A percentile compares a stretch with the other conserved stretches of the same genome.
Conservation (phyloP, 768 basidiomycete species). For the Suillus lakei region DNA sequence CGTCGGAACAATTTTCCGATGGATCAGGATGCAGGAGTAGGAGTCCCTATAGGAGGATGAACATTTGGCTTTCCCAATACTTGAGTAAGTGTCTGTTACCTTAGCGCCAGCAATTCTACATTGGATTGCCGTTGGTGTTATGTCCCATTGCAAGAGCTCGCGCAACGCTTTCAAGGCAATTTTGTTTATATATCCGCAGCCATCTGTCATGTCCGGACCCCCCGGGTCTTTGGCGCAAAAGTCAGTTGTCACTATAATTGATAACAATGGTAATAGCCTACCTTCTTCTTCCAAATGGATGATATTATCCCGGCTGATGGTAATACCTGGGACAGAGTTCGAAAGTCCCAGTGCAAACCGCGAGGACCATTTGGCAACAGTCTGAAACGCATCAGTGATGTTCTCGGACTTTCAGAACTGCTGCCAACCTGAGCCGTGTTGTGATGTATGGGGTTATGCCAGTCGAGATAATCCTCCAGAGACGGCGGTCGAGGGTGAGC, state of each 20-base stretch:
- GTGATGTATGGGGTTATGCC: constrained; percentile 54
- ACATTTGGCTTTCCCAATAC: background rate
- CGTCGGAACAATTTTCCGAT: constrained; percentile 17
- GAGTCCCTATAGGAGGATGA: constrained; percentile 20
- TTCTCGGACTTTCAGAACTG: background rate
- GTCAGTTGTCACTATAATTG: background rate
- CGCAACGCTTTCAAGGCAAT: constrained; percentile 40
- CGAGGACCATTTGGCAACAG: constrained; percentile 68
- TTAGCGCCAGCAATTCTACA: constrained; percentile 53
- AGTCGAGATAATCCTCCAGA: constrained; percentile 54
- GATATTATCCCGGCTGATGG: constrained; percentile 44
- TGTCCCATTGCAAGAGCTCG: constrained; percentile 40
- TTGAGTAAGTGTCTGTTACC: constrained; percentile 22
- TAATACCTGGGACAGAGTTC: constrained; percentile 62
- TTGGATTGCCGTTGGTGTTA: constrained; percentile 54
- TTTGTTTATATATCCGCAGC: constrained; percentile 52
- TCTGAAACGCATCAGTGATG: constrained; percentile 37
- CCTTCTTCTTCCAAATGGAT: constrained; percentile 51
- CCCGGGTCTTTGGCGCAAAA: constrained; percentile 4
- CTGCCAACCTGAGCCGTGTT: constrained; percentile 57
- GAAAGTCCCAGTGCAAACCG: constrained; percentile 66
- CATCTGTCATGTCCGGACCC: constrained; percentile 59
- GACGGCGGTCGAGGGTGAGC: constrained; percentile 24
- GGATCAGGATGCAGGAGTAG: constrained; percentile 36
- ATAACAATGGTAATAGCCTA: constrained; percentile 29